Conservation (phyloP, 305 asterid genomes). For the Stenogyne calaminthoides region DNA sequence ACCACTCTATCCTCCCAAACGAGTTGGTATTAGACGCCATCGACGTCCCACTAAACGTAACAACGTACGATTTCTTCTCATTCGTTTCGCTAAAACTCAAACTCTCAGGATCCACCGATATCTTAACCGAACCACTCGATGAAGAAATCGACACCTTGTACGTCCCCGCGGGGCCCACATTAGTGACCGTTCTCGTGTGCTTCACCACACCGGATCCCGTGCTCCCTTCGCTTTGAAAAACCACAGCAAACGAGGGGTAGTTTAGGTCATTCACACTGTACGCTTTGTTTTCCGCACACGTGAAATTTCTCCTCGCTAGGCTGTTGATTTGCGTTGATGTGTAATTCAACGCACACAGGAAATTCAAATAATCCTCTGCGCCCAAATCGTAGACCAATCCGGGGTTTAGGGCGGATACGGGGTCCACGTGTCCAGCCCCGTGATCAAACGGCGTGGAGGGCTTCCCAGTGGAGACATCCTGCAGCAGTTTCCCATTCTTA, state of each 20-base stretch:
- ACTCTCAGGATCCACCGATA: slow-evolving; percentile 55
- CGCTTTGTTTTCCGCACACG: slow-evolving; percentile 50
- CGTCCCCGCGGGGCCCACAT: slow-evolving; percentile 72
- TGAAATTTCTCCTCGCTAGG: slow-evolving; percentile 70
- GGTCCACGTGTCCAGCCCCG: slow-evolving; percentile 93
- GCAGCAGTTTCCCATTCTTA: slow-evolving; percentile 52
- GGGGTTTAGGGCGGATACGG: slow-evolving; percentile 74
- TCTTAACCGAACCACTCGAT: slow-evolving; percentile 44
- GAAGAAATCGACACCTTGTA: slow-evolving; percentile 60
- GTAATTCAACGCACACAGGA: slow-evolving; percentile 79
- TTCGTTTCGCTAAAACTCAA: slow-evolving; percentile 51
- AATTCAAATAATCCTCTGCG: slow-evolving; percentile 52
- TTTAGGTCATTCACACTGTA: slow-evolving; percentile 74
- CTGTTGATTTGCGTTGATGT: slow-evolving; percentile 56
- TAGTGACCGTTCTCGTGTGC: slow-evolving; percentile 74
- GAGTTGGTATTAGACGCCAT: slow-evolving; percentile 56
- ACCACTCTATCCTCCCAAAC: slow-evolving; percentile 68
- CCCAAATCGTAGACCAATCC: slow-evolving; percentile 82
- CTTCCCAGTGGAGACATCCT: slow-evolving; percentile 72
- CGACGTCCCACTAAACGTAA: slow-evolving; percentile 53
- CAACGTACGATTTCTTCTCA: slow-evolving; percentile 75
- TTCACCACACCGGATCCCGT: slow-evolving; percentile 45
- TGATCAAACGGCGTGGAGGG: slow-evolving; percentile 79
- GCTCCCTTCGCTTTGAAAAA: slow-evolving; percentile 35
- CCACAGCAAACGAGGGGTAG: slow-evolving; percentile 84